Evolutionary conservation across 2,329 filamentous ascomycete species (phyloP).

Genomic region (Beauveria caledonica): DNA sequence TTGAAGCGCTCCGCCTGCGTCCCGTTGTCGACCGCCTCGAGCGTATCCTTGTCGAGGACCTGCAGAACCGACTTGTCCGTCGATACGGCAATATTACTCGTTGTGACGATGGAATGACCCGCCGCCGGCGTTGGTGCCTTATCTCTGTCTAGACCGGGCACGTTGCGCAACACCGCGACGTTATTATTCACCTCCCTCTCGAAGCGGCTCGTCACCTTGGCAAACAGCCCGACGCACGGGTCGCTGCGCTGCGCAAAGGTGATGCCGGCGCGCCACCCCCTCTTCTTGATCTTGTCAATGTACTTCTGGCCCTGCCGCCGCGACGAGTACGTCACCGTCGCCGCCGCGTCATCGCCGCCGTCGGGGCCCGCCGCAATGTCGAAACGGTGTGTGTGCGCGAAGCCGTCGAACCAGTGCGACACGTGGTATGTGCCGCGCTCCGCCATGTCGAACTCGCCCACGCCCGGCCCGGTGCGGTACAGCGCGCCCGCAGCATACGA

Average conservation of each 20-base stretch:
- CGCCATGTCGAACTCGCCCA: slow-evolving; percentile 46
- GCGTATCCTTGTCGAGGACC: slow-evolving; percentile 55
- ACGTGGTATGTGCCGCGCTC: slow-evolving; percentile 45
- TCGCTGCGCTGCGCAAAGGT: slow-evolving; percentile 60
- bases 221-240: slow-evolving; percentile 59
- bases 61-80: slow-evolving; percentile 46
- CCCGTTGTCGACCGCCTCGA: slow-evolving; percentile 56
- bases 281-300: slow-evolving; percentile 45
- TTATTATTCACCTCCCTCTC: slow-evolving; percentile 34
- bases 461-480: slow-evolving; percentile 62
- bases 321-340: slow-evolving; percentile 46
- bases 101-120: slow-evolving; percentile 20
- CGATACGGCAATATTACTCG: slow-evolving; percentile 15
- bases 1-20: slow-evolving; percentile 48
- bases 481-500: slow-evolving; percentile 56
- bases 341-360: no score
- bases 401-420: slow-evolving; percentile 68
- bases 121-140: not conserved
- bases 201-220: slow-evolving; percentile 56
- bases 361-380: slow-evolving; percentile 38
- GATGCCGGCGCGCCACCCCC: slow-evolving; percentile 42
- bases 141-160: not conserved
- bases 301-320: slow-evolving; percentile 36
- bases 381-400: slow-evolving; percentile 58
- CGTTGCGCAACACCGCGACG: slow-evolving; percentile 47